Base-by-base conservation (phyloP, 768 basidiomycete species). In the Coprinopsis sp. region DNA sequence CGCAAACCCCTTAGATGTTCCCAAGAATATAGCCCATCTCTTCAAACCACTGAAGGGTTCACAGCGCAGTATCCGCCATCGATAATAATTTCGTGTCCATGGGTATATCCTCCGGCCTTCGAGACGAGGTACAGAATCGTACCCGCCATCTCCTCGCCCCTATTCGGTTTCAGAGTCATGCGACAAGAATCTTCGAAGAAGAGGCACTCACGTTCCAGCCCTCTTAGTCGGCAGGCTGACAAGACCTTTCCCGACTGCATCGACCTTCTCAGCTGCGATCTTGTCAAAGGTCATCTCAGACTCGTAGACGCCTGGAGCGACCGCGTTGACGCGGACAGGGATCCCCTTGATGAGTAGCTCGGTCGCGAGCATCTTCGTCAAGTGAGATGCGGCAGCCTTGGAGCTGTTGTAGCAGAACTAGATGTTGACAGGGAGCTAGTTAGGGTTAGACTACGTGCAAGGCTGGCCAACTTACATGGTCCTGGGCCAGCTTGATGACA, bases 361-460 rank as follows among this genome's bases (percentile, higher is more conserved):
- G 1, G 87, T 87, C 2, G 87, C 68, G 40, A 91, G 63, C 77
- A 89, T 76, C 63, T 72, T 82, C 8, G 86, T 86, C n/a, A 91
- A 66, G 52, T 89, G 87, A 11, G 82, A 74, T 4, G 79, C 81
- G 2, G 86, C 89, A 0, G 84, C 86, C 60, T 91, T 91, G 6
- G 84, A 70, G 54, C 83, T 85, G 62, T 91, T 91, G 62, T 91
- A 91, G 23, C 76, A 78, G 58, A 90, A 90, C 88, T 91, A 55
- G 14, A 43, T 14, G 31, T 16, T 18, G 16, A 30, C 18, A 28
- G 34, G 18, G 13, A 52, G 10, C 43, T 30, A 34, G 24, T 30
- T 23, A 16, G 16, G 30, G 23, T 22, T 14, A 10, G 8, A 18
- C 11, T 16, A 12, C 24, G 25, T 18, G 11, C 16, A 29, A 21